Evolutionary conservation across 148 eudicot genomes (phyloP), one percentile per base, ranked within the genome.

Genomic region (Spergularia bocconei): DNA sequence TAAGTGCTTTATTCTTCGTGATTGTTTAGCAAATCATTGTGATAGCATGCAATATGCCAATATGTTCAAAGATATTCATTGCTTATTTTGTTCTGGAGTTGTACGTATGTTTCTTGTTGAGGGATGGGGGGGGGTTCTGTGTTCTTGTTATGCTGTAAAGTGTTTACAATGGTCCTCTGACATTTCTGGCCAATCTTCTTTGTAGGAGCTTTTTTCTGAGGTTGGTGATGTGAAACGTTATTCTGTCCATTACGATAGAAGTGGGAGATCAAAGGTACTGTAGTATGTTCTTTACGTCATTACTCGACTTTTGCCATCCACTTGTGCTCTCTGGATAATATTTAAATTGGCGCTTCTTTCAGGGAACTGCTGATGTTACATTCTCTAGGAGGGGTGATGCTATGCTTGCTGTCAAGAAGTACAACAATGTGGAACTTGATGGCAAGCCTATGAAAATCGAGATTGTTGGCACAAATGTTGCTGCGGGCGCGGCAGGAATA

Each of bases 381-480:
- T 93, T 83, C 72, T 78, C 97, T 4, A 82, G 90, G 44, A 91
- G 84, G 48, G 87, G 76, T 50, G 98, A 93, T 84, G 98, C 90
- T 63, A 59, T 84, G n/a, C 84, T 91, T 54, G 98, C 97, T 84
- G 81, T 91, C 68, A 89, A 87, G 87, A 89, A 87, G 83, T 93
- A 91, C 77, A 89, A 93, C 77, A 88, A 91, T 70, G 97, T 93
- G 23, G 97, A 93, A 79, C 93, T 93, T 53, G 98, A 93, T 77
- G 98, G 93, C 23, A 93, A 93, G 82, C 93, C 93, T 5, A 93
- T 93, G 96, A 89, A 91, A 82, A 86, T 93, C 72, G 98, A 91
- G 78, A 79, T 93, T 59, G 89, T 91, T 66, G 91, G 92, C 60
- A 84, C 88, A 77, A 92, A 87, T 78, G 84, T 88, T 63, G 77